A percentile compares a stretch with the other conserved stretches of the same genome.
phyloP scores from a whole-genome alignment of 2,329 filamentous ascomycete species.

The Alternaria tenuissima region DNA sequence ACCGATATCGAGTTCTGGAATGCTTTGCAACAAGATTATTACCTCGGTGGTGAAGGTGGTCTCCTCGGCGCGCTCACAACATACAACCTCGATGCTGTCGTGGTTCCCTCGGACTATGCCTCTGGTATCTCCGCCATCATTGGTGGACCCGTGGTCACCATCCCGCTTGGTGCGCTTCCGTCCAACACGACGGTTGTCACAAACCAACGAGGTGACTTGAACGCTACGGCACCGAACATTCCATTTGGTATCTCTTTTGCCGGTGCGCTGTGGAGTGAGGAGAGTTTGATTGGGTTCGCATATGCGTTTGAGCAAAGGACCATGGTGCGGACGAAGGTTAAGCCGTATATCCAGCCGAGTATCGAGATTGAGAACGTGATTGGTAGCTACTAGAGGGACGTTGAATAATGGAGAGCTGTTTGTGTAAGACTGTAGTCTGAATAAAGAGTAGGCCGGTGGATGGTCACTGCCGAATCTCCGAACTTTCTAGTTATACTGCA shows the following conservation, averaged over 20 bases:
- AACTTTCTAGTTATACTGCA: not conserved
- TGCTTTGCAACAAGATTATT: constrained; percentile 62
- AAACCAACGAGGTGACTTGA: constrained; percentile 61
- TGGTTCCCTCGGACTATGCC: constrained; percentile 64
- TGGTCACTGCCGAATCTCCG: not conserved
- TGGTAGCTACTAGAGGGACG: constrained; percentile 7
- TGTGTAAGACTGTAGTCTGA: not conserved
- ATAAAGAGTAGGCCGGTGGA: not conserved
- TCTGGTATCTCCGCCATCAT: constrained; percentile 62
- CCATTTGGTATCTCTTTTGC: constrained; percentile 71
- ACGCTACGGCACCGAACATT: constrained; percentile 62
- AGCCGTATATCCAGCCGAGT: constrained; percentile 59
- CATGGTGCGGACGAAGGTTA: constrained; percentile 56
- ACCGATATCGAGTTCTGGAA: constrained; percentile 65
- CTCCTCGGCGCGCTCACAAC: constrained; percentile 67
- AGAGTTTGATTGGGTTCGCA: constrained; percentile 68
- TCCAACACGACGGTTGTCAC: constrained; percentile 56
- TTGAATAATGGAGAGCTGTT: not conserved
- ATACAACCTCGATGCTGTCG: constrained; percentile 67
- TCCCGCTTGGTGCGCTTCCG: constrained; percentile 68
- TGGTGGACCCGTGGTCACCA: constrained; percentile 68
- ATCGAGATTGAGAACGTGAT: constrained; percentile 59
- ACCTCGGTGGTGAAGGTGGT: constrained; percentile 66
- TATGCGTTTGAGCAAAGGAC: constrained; percentile 74
- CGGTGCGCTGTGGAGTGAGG: constrained; percentile 68